A percentile compares a stretch with the other conserved stretches of the same genome.
These are phyloP conservation scores for Fraxinus quadrangulata DNA, from an alignment of 257 asterid genomes.

Conservation along the genomic window DNA sequence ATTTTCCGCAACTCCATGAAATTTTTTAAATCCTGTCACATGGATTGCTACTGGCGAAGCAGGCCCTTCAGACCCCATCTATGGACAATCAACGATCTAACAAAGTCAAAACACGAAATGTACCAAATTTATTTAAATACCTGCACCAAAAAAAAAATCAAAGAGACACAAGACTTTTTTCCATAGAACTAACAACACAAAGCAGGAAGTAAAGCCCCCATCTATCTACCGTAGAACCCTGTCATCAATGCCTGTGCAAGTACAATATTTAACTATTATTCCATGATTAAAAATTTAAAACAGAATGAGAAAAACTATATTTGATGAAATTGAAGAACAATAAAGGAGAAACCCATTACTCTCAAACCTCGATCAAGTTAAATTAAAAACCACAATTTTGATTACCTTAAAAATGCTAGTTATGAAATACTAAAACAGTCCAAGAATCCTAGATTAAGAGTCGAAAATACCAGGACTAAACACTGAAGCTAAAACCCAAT, in stretches of 20 bases:
- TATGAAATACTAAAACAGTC: conserved; percentile 25
- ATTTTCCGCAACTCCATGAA: conserved; percentile 91
- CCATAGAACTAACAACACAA: neutral
- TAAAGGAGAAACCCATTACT: neutral
- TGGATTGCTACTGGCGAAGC: conserved; percentile 73
- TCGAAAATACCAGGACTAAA: conserved; percentile 33
- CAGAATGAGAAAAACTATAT: neutral
- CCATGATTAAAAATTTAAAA: neutral
- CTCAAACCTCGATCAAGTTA: conserved; percentile 30
- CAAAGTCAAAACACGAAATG: conserved; percentile 36
- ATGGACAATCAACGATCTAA: conserved; percentile 32
- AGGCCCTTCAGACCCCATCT: conserved; percentile 97
- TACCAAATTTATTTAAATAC: conserved; percentile 20
- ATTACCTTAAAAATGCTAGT: conserved; percentile 15
- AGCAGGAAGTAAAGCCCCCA: neutral
- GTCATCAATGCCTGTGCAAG: conserved; percentile 4
- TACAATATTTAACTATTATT: neutral
- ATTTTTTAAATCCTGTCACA: conserved; percentile 87
- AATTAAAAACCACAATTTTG: conserved; percentile 33
- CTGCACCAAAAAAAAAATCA: conserved; percentile 24
- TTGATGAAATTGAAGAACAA: conserved; percentile 12
- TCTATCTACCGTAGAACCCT: neutral
- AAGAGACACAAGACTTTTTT: neutral
- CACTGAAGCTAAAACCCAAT: conserved; percentile 34
- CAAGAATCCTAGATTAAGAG: conserved; percentile 29